Conservation (phyloP, 2,329 filamentous ascomycete genomes). For the Monosporascus sp. region DNA sequence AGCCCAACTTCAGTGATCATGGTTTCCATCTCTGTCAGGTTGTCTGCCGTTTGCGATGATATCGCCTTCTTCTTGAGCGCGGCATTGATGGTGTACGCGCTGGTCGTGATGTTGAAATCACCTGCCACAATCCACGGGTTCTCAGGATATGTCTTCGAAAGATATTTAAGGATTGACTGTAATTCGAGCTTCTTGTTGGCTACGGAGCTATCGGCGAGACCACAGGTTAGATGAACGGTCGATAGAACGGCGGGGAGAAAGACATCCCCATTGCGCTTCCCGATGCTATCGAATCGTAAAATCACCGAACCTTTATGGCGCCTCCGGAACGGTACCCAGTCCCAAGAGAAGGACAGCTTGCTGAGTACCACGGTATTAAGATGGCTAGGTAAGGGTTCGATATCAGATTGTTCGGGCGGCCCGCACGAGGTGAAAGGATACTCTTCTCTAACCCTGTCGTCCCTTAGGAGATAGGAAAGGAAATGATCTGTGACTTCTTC, state of each 20-base stretch:
- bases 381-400: slow-evolving; percentile 52
- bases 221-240: slow-evolving; percentile 56
- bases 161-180: slow-evolving; percentile 40
- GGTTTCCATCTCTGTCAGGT: slow-evolving; percentile 40
- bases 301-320: slow-evolving; percentile 55
- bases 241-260: slow-evolving; percentile 43
- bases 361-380: slow-evolving; percentile 58
- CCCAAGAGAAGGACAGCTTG: slow-evolving; percentile 49
- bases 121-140: slow-evolving; percentile 54
- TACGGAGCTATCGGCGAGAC: slow-evolving; percentile 53
- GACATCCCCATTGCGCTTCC: slow-evolving; percentile 14
- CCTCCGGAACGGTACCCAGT: slow-evolving; percentile 44
- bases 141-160: slow-evolving; percentile 33
- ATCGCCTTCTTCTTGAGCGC: slow-evolving; percentile 49
- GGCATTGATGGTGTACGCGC: slow-evolving; percentile 46
- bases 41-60: slow-evolving; percentile 39
- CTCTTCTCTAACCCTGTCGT: slow-evolving; percentile 35
- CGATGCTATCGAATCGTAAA: slow-evolving; percentile 31
- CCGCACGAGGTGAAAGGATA: slow-evolving; percentile 56
- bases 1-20: slow-evolving; percentile 41
- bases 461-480: slow-evolving; percentile 46
- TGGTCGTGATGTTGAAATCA: slow-evolving; percentile 61
- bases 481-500: slow-evolving; percentile 63
- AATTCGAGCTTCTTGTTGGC: slow-evolving; percentile 52
- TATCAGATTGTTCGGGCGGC: slow-evolving; percentile 44